Evolutionary conservation across 768 basidiomycete genomes (phyloP).

Genomic region (Amanita polypyramis): DNA sequence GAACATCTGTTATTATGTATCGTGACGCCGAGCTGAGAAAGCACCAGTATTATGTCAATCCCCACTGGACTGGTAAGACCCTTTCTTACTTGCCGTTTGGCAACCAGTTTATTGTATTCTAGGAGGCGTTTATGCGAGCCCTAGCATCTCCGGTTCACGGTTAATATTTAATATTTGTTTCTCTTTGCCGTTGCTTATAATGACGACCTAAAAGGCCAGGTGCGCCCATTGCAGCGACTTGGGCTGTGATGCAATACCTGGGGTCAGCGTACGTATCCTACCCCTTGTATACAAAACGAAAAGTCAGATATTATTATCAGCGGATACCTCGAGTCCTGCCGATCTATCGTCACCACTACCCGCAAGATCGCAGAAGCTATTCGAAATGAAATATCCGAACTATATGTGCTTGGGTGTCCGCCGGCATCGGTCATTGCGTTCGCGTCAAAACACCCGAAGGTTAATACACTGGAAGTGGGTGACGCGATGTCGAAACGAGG

Average conservation of each 20-base stretch:
- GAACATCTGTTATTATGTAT: slow-evolving; percentile 94
- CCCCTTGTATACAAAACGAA: neutral
- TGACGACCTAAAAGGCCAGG: slow-evolving; percentile 54
- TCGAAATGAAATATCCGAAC: slow-evolving; percentile 58
- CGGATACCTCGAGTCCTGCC: slow-evolving; percentile 84
- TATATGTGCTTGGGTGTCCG: slow-evolving; percentile 85
- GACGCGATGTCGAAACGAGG: slow-evolving; percentile 79
- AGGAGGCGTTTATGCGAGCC: slow-evolving; percentile 88
- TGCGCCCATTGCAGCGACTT: slow-evolving; percentile 86
- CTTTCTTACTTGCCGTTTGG: neutral
- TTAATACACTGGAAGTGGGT: slow-evolving; percentile 83
- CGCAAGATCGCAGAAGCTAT: slow-evolving; percentile 63
- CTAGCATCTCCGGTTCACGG: slow-evolving; percentile 86
- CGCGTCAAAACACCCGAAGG: slow-evolving; percentile 44
- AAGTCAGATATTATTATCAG: slow-evolving; percentile 24
- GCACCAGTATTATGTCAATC: slow-evolving; percentile 81
- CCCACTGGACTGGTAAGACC: slow-evolving; percentile 61
- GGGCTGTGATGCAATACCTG: slow-evolving; percentile 94
- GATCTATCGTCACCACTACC: slow-evolving; percentile 66
- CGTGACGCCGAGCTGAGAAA: slow-evolving; percentile 61
- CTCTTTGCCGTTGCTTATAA: neutral
- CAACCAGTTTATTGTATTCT: neutral
- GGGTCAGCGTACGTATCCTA: slow-evolving; percentile 60
- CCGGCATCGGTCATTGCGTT: slow-evolving; percentile 90
- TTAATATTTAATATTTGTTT: slow-evolving; percentile 20